Base-by-base conservation (phyloP, 441 rosid genomes). In the Breynia disticha region DNA sequence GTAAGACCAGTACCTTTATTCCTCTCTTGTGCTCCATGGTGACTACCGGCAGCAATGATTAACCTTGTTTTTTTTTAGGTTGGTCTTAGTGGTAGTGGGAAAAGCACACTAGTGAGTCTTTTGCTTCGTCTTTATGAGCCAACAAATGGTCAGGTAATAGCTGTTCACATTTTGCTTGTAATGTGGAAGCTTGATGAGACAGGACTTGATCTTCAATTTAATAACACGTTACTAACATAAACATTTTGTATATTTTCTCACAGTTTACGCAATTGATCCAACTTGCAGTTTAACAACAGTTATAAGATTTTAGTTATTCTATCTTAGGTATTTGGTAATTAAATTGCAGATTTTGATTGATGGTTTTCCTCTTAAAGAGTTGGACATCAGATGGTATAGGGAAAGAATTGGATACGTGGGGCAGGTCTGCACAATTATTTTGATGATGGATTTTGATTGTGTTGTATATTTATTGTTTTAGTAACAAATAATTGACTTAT, bases 71-170 rank as follows among this genome's bases (percentile, higher is more conserved):
- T 56, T 65, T 65, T 52, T 64, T 63, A 91, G 98, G 98, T 79
- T 71, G 96, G 98, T 65, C 93, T 91, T 32, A 91, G 98, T 65
- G 98, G 98, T 55, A 91, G 96, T 67, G 98, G 98, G 65, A 91
- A 87, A 67, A 91, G 98, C 79, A 83, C 96, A 52, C 21, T 91
- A 62, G 95, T 91, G 67, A 87, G 63, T 80, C 90, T 90, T 21
- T 71, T 87, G 79, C 86, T 87, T 45, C 94, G 79, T 55, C 87
- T 87, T 38, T 90, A 83, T 65, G 83, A 83, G 69, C 98, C 98
- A 66, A 80, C 82, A 47, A 50, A 68, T 60, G 96, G 98, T 57
- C 93, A 87, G 95, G 98, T 90, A 72, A 65, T 48, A 46, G 21
- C 59, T 46, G 69, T 61, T 39, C 32, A 44, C 55, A 0, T 15